Evolutionary conservation across 2,329 filamentous ascomycete genomes (phyloP).

Genomic region (Ascochyta lentis): DNA sequence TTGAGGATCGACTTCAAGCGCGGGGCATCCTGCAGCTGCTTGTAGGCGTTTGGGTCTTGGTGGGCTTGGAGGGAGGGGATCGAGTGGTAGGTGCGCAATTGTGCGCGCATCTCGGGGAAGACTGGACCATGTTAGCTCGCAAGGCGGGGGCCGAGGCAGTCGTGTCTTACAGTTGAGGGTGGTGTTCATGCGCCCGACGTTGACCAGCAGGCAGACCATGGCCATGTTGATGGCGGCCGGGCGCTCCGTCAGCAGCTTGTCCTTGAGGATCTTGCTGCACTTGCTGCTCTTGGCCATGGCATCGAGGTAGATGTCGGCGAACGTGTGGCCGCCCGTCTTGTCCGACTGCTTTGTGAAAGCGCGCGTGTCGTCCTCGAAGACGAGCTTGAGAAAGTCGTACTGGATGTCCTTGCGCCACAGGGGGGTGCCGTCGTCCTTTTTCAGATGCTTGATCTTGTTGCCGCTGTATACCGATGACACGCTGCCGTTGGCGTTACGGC

Average conservation of each 20-base stretch:
- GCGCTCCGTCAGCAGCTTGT: constrained; percentile 91
- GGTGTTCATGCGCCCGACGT: constrained; percentile 98
- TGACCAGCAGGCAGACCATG: constrained; percentile 97
- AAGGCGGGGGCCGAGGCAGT: background rate
- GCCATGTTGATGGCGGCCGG: constrained; percentile 97
- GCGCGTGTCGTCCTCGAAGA: constrained; percentile 75
- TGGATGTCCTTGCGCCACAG: constrained; percentile 89
- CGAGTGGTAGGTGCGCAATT: constrained; percentile 95
- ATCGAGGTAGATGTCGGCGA: constrained; percentile 97
- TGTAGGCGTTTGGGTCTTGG: constrained; percentile 95
- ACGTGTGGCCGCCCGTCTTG: constrained; percentile 72
- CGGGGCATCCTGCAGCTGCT: constrained; percentile 95
- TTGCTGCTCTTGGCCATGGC: constrained; percentile 99
- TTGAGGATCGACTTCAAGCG: constrained; percentile 96
- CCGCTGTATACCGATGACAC: constrained; percentile 72
- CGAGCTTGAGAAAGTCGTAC: constrained; percentile 80
- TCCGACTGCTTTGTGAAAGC: constrained; percentile 96
- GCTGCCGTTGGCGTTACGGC: constrained; percentile 69
- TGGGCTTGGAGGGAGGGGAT: constrained; percentile 95
- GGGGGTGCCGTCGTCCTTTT: constrained; percentile 87
- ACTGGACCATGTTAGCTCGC: constrained; percentile 62
- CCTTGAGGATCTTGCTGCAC: constrained; percentile 96
- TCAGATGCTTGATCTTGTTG: constrained; percentile 82
- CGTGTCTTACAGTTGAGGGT: constrained; percentile 84
- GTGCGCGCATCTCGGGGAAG: constrained; percentile 98